Evolutionary conservation across 2,329 filamentous ascomycete genomes (phyloP).

Genomic region (Fusarium buharicum): DNA sequence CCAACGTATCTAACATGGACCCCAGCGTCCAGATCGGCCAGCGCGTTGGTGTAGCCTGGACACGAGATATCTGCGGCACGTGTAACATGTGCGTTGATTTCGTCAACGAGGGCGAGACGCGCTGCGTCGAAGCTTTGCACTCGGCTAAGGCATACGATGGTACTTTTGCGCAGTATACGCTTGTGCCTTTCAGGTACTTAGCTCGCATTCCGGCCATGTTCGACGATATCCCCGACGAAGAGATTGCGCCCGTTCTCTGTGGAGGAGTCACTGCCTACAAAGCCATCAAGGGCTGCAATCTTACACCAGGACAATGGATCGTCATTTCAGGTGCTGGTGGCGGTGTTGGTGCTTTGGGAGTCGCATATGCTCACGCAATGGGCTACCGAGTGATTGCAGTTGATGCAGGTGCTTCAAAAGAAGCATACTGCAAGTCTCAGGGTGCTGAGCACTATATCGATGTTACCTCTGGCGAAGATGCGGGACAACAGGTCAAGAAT

Average conservation of each 20-base stretch:
- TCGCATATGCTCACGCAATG: conserved; percentile 56
- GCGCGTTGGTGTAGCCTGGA: conserved; percentile 54
- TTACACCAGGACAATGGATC: conserved; percentile 51
- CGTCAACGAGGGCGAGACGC: conserved; percentile 49
- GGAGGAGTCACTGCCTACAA: conserved; percentile 58
- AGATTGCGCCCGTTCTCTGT: conserved; percentile 55
- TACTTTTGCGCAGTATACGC: conserved; percentile 54
- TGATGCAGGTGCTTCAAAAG: conserved; percentile 50
- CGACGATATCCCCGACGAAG: conserved; percentile 49
- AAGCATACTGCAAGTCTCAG: conserved; percentile 44
- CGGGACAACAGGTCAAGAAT: conserved; percentile 18
- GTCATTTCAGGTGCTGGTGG: conserved; percentile 53
- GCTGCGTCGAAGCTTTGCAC: conserved; percentile 49
- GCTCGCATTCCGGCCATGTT: conserved; percentile 35
- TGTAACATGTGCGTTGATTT: conserved; percentile 49
- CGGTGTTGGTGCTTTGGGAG: conserved; percentile 53
- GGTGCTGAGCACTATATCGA: conserved; percentile 55
- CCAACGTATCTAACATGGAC: conserved; percentile 43
- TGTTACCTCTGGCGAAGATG: conserved; percentile 31
- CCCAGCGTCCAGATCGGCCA: conserved; percentile 46
- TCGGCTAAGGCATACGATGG: conserved; percentile 50
- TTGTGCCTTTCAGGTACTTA: conserved; percentile 51
- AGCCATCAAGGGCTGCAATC: conserved; percentile 50
- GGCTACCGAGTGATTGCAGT: conserved; percentile 54
- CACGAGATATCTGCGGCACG: conserved; percentile 49